These are phyloP conservation scores for Achlya hypogyna DNA, from an alignment of 352 stramenopile genomes.

Conservation along the genomic window DNA sequence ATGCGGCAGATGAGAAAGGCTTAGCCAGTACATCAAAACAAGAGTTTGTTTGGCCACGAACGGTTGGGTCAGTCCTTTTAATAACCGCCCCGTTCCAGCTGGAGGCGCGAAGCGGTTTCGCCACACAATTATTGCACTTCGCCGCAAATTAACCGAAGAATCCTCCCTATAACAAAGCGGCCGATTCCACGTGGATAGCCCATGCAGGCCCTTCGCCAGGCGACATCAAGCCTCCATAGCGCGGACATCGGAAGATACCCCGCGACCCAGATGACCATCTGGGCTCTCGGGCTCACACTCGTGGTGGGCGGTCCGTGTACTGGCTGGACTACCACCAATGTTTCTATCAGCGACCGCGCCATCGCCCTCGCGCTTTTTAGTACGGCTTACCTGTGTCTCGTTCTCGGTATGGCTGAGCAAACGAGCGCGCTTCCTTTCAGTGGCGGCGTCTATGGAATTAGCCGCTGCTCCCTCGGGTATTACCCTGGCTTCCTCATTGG, in stretches of 20 bases:
- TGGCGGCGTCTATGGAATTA: not conserved
- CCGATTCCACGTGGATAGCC: too few relatives aligned
- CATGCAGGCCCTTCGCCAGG: too few relatives aligned
- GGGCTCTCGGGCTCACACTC: not conserved
- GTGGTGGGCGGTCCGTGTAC: not conserved
- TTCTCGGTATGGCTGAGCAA: not conserved
- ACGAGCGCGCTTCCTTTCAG: not conserved
- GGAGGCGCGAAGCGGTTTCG: too few relatives aligned
- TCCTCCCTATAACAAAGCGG: too few relatives aligned
- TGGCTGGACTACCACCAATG: not conserved
- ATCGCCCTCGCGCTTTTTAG: not conserved
- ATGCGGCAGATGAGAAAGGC: too few relatives aligned
- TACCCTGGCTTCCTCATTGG: slow-evolving; percentile 30
- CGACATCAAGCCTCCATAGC: not conserved
- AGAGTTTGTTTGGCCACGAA: too few relatives aligned
- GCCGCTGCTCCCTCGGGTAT: slow-evolving; percentile 28
- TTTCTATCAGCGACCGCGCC: not conserved
- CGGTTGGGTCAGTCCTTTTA: too few relatives aligned
- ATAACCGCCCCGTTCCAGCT: too few relatives aligned
- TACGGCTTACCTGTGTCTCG: not conserved
- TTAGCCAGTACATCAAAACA: too few relatives aligned
- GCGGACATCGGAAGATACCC: not conserved
- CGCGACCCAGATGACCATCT: not conserved
- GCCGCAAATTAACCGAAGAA: too few relatives aligned
- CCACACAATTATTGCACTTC: too few relatives aligned